A percentile compares a stretch with the other conserved stretches of the same genome.
These are phyloP conservation scores for Huntiella omanensis DNA, from an alignment of 2,329 filamentous ascomycete species.

Conservation along the genomic window DNA sequence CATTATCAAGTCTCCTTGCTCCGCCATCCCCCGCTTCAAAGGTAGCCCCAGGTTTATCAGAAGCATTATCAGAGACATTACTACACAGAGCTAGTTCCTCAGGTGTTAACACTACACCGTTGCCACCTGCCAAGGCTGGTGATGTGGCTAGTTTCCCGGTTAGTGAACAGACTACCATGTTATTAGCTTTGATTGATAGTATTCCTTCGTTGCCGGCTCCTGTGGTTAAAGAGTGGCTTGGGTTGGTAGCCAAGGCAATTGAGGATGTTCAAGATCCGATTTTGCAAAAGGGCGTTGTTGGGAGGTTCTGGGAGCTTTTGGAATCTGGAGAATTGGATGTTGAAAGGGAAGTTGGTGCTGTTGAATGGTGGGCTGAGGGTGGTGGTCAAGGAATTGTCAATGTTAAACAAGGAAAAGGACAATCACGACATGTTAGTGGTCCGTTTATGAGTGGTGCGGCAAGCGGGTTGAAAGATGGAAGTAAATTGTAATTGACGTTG, in stretches of 20 bases:
- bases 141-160: conserved; percentile 17
- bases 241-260: conserved; percentile 48
- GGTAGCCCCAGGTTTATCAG: conserved; percentile 57
- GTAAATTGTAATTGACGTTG: conserved; percentile 3
- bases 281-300: conserved; percentile 46
- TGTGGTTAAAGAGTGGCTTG: conserved; percentile 65
- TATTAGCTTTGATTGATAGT: conserved; percentile 61
- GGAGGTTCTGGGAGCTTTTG: conserved; percentile 62
- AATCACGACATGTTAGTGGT: conserved; percentile 13
- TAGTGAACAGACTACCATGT: conserved; percentile 65
- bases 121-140: conserved; percentile 18
- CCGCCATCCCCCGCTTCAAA: conserved; percentile 60
- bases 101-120: conserved; percentile 26
- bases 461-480: conserved; percentile 7
- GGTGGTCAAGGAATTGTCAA: conserved; percentile 29
- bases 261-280: conserved; percentile 32
- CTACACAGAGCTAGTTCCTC: conserved; percentile 42
- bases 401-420: conserved; percentile 14
- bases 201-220: conserved; percentile 53
- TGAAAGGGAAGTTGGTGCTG: conserved; percentile 57
- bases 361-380: conserved; percentile 61
- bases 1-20: conserved; percentile 61
- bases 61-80: conserved; percentile 62
- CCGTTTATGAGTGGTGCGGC: conserved; percentile 36
- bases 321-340: conserved; percentile 76